Evolutionary conservation across 1,139 yeast genomes (phyloP), one percentile per base, ranked within the genome.

Genomic region (Hansenula anomala): DNA sequence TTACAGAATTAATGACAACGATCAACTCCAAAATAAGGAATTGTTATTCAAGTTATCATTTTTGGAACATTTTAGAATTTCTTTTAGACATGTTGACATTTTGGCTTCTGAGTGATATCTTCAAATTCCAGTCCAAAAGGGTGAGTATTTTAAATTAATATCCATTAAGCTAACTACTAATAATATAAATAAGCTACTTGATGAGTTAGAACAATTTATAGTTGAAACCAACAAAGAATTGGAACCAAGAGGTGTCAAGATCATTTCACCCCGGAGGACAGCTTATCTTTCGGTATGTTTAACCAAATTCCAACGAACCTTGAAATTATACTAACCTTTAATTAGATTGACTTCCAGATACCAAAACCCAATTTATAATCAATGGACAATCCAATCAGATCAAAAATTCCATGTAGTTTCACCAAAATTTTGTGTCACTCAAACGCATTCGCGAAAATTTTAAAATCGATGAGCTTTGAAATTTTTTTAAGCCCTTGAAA

Each of bases 201-300:
- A 50, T 3, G 56, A 60, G 18, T 55, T 83, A 34, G 87, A 80
- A 38, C 42, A 45, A 1, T 78, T 69, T 49, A 62, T 83, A 5
- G 53, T 54, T 2, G 53, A 57, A 3, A 36, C 69, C n/a, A 83
- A 82, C 48, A 42, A 45, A 3, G 46, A 47, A 3, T 4, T 15
- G 8, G 42, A 63, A 23, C 44, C 47, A 24, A 43, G 48, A 1
- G 48, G 57, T 20, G 59, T 82, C 3, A 48, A 50, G 36, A 47
- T 85, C 13, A 68, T 83, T 0, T 67, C 78, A 2, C 86, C 86
- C 1, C 52, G 74, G 33, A 51, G 66, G 35, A 69, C 78, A 13
- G 94, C 81, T 0, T 83, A 71, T 55, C 59, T 83, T n/a, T 80
- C 88, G 4, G 69, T 75, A 58, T 52, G 74, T 63, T 19, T 11